Percentiles rank a stretch among this genome's conserved stretches.
These are phyloP conservation scores for Aspergillus nidulans DNA, from an alignment of 495 filamentous ascomycete species.

Conservation along the genomic window DNA sequence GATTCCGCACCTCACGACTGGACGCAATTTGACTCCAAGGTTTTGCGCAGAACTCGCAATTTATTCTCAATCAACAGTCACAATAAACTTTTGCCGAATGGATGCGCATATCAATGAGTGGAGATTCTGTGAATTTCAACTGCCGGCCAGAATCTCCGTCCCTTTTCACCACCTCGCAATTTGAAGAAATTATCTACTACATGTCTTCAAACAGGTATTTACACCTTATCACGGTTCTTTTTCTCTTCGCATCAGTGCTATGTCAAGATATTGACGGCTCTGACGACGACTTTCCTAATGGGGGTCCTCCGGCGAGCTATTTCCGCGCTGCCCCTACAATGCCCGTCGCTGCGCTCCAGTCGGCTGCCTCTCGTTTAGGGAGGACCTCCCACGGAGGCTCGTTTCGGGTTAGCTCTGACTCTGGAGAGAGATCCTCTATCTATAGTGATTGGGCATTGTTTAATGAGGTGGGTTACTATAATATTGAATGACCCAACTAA, in stretches of 20 bases:
- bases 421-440: conserved; percentile 21
- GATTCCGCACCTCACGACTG: neutral
- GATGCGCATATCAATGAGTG: too few species aligned
- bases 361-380: conserved; percentile 24
- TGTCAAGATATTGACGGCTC: conserved; percentile 21
- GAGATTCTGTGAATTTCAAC: neutral
- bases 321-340: conserved; percentile 25
- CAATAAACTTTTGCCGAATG: neutral
- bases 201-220: neutral
- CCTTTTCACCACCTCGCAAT: neutral
- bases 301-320: conserved; percentile 27
- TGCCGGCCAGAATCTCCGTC: neutral
- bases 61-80: neutral
- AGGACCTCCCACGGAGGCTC: conserved; percentile 14
- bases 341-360: conserved; percentile 27
- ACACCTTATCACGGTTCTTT: neutral
- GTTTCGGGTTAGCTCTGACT: conserved; percentile 21
- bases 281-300: conserved; percentile 21
- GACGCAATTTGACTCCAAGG: neutral
- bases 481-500: neutral
- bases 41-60: neutral
- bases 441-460: conserved; percentile 29
- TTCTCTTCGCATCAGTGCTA: neutral
- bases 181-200: neutral
- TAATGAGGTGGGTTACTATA: conserved; percentile 14